phyloP scores from a whole-genome alignment of 2,329 filamentous ascomycete species.

The Trichoderma asperellum region DNA sequence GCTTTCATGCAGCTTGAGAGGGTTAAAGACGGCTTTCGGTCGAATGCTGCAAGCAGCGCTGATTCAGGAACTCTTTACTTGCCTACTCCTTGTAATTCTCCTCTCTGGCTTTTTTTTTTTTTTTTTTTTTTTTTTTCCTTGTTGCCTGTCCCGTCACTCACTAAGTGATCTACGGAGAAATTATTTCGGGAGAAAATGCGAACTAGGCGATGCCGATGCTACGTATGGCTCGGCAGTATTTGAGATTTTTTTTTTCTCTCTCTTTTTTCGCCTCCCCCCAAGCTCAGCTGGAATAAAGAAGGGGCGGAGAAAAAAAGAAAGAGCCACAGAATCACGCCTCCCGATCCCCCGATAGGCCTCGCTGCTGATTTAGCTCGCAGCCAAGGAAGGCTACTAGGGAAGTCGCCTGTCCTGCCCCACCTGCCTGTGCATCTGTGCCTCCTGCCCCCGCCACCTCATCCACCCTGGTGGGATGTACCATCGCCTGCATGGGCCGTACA shows the following conservation, averaged over 20 bases:
- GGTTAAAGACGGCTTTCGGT: conserved; percentile 19
- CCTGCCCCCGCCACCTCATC: conserved; percentile 17
- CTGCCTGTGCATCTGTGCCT: conserved; percentile 14
- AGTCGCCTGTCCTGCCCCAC: conserved; percentile 9
- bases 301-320: conserved; percentile 21
- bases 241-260: conserved; percentile 2
- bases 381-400: conserved; percentile 8
- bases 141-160: not conserved
- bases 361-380: conserved; percentile 28
- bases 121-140: not conserved
- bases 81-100: not conserved
- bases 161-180: conserved; percentile 12
- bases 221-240: conserved; percentile 1
- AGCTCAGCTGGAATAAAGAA: conserved; percentile 11
- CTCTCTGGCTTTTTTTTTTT: not conserved
- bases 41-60: conserved; percentile 9
- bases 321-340: conserved; percentile 15
- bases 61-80: conserved; percentile 11
- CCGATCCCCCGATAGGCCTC: conserved; percentile 27
- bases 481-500: not conserved
- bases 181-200: conserved; percentile 7
- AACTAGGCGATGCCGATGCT: conserved; percentile 23
- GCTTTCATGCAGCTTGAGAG: conserved; percentile 21
- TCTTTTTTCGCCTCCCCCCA: conserved; percentile 4
- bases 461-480: conserved; percentile 16